Percentiles rank a stretch among this genome's conserved stretches.
Conservation (phyloP, 352 stramenopile species). For the Phytopythium kandeliae region DNA sequence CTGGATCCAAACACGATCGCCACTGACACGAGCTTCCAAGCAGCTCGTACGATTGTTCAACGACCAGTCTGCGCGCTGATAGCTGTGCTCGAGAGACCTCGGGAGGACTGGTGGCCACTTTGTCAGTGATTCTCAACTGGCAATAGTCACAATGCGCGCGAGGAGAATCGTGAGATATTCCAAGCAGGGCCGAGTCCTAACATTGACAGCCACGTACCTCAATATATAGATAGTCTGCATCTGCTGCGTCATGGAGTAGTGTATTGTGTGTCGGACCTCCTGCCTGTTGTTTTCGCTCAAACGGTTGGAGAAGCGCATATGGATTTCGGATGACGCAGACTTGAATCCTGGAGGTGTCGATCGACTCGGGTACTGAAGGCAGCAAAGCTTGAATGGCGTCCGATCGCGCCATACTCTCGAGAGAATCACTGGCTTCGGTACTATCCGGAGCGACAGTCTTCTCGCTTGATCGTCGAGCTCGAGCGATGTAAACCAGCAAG, state of each 20-base stretch:
- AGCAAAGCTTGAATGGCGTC: conserved; percentile 23
- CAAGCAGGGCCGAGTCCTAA: no score
- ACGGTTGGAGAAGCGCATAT: conserved; percentile 6
- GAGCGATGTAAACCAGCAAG: conserved; percentile 25
- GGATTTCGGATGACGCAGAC: conserved; percentile 29
- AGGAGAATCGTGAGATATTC: no score
- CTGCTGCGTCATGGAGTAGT: conserved; percentile 3
- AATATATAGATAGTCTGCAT: conserved; percentile 19
- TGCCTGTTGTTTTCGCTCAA: conserved; percentile 1
- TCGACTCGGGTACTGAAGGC: not conserved
- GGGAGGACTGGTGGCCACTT: no score
- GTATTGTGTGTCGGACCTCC: not conserved
- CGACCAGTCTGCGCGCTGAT: not conserved
- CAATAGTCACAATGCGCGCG: no score
- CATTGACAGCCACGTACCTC: conserved; percentile 10
- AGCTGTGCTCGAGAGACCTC: not conserved
- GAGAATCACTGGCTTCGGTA: not conserved
- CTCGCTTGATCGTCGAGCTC: conserved; percentile 5
- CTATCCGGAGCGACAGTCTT: not conserved
- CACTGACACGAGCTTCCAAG: conserved; percentile 20
- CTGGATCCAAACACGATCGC: conserved; percentile 24
- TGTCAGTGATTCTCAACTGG: no score
- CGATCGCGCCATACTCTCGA: conserved; percentile 24
- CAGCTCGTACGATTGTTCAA: conserved; percentile 1
- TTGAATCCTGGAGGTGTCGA: not conserved